Conservation (phyloP, 345 rosid genomes). For the Laguncularia racemosa region DNA sequence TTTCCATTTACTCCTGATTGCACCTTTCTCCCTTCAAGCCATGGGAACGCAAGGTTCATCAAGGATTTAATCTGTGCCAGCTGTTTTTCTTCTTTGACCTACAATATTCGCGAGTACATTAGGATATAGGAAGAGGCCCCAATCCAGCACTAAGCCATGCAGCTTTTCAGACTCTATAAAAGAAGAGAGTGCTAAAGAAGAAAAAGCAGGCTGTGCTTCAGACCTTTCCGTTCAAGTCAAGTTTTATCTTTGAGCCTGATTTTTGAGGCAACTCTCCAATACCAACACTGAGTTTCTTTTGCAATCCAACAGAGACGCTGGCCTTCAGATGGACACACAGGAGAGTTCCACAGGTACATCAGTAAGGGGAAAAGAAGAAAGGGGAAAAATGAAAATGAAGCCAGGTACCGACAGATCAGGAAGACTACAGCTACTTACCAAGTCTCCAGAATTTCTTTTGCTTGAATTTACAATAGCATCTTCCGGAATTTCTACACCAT, state of each 20-base stretch:
- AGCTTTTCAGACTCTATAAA: background rate
- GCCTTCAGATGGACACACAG: slow-evolving; percentile 30
- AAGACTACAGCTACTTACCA: slow-evolving; percentile 10
- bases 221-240: slow-evolving; percentile 40
- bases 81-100: slow-evolving; percentile 50
- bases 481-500: background rate
- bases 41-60: slow-evolving; percentile 51
- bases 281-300: slow-evolving; percentile 50
- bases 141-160: too few relatives aligned
- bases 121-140: background rate
- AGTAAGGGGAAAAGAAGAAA: background rate
- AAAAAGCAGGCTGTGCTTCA: background rate
- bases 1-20: slow-evolving; percentile 10
- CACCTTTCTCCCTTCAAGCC: slow-evolving; percentile 30
- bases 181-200: background rate
- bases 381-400: background rate
- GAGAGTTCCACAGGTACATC: slow-evolving; percentile 9
- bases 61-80: slow-evolving; percentile 53
- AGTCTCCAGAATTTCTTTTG: slow-evolving; percentile 31
- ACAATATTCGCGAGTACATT: background rate
- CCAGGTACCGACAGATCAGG: background rate
- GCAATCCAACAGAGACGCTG: slow-evolving; percentile 44
- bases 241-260: slow-evolving; percentile 33
- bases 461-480: slow-evolving; percentile 2
- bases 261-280: slow-evolving; percentile 51